Conservation (phyloP, 164 flowering plant genomes). For the Paratinospora sagittata region DNA sequence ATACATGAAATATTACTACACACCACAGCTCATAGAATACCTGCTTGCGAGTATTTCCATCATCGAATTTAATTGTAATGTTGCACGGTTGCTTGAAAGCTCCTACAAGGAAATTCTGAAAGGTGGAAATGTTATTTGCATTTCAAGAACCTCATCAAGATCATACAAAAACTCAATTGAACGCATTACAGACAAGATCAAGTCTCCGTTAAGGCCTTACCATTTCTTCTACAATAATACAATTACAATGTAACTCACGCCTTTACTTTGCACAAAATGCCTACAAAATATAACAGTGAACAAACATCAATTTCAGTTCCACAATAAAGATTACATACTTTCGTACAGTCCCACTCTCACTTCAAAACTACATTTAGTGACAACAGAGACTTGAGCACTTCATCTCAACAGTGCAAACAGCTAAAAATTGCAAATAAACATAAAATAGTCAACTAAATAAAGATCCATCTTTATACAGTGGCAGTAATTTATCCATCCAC, state of each 20-base stretch:
- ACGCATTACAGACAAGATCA: neutral
- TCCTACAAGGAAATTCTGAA: slow-evolving; percentile 64
- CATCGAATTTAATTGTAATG: slow-evolving; percentile 47
- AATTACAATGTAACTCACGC: neutral
- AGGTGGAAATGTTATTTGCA: neutral
- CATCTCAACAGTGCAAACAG: no score
- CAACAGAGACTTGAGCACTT: no score
- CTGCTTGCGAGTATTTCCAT: slow-evolving; percentile 69
- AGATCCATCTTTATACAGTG: no score
- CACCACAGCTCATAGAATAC: slow-evolving; percentile 21
- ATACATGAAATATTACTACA: neutral
- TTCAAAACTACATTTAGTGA: no score
- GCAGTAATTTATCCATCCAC: no score
- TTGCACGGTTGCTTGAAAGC: slow-evolving; percentile 71
- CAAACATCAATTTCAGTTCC: neutral
- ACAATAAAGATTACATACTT: neutral
- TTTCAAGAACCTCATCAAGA: neutral
- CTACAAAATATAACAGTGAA: slow-evolving; percentile 2
- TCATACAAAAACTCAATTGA: neutral
- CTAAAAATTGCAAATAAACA: no score
- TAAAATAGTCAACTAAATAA: no score
- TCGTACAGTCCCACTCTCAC: no score
- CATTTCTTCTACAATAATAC: neutral
- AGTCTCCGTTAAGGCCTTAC: slow-evolving; percentile 6
- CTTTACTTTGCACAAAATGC: slow-evolving; percentile 4